Conservation (phyloP, 768 basidiomycete species). For the Tricholoma furcatifolium region DNA sequence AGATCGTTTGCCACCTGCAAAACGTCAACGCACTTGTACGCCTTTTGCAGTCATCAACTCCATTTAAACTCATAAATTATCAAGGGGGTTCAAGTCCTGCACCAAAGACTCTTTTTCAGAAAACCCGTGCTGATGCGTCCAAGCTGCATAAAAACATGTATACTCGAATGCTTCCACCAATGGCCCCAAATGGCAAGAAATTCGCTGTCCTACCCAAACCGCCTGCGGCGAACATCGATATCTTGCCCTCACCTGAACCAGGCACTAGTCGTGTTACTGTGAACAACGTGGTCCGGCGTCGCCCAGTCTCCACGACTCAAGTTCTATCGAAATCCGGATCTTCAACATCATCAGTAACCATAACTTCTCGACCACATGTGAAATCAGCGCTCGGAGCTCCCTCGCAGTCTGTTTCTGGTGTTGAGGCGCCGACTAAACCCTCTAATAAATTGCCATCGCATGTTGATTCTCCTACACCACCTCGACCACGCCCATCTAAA, state of each 20-base stretch:
- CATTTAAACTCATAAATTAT: slow-evolving; percentile 9
- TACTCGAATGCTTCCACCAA: slow-evolving; percentile 52
- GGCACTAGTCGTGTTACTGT: slow-evolving; percentile 47
- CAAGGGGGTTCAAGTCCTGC: slow-evolving; percentile 37
- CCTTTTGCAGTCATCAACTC: slow-evolving; percentile 13
- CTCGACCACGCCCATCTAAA: slow-evolving; percentile 34
- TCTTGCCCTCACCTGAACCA: slow-evolving; percentile 28
- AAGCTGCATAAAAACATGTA: slow-evolving; percentile 66
- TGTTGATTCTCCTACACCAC: slow-evolving; percentile 13
- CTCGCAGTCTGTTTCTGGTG: slow-evolving; percentile 11
- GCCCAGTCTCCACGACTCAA: slow-evolving; percentile 22
- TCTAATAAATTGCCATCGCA: slow-evolving; percentile 9
- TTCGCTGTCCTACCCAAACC: slow-evolving; percentile 40
- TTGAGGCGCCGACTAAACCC: slow-evolving; percentile 5
- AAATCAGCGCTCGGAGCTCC: slow-evolving; percentile 13
- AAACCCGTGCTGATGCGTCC: slow-evolving; percentile 68
- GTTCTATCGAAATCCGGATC: slow-evolving; percentile 4
- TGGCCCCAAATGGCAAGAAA: slow-evolving; percentile 42
- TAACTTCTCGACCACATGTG: slow-evolving; percentile 15
- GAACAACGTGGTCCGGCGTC: slow-evolving; percentile 44
- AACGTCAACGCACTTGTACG: slow-evolving; percentile 63
- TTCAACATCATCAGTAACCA: not conserved
- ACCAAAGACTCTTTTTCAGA: slow-evolving; percentile 76
- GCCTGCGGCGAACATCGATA: slow-evolving; percentile 31
- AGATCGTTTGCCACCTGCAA: slow-evolving; percentile 63